A percentile compares a stretch with the other conserved stretches of the same genome.
phyloP scores from a whole-genome alignment of 257 asterid species.

The Solanum chmielewskii region DNA sequence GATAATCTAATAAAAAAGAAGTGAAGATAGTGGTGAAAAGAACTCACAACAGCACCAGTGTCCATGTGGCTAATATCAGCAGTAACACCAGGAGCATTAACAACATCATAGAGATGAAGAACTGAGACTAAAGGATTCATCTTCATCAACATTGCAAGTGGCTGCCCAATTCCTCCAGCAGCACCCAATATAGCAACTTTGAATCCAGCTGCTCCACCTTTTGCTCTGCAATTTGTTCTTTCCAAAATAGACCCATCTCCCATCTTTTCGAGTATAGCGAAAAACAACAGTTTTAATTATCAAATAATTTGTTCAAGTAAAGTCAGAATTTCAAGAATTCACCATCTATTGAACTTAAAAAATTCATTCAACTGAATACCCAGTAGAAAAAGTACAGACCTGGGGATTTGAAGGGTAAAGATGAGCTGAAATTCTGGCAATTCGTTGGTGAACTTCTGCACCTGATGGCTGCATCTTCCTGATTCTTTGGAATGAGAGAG shows the following conservation, averaged over 20 bases:
- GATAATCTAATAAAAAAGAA: background rate
- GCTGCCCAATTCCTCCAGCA: slow-evolving; percentile 96
- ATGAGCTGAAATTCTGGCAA: slow-evolving; percentile 82
- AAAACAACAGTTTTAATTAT: background rate
- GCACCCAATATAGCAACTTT: slow-evolving; percentile 93
- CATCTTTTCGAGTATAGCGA: slow-evolving; percentile 17
- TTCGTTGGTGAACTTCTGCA: slow-evolving; percentile 51
- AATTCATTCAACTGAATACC: background rate
- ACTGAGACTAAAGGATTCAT: slow-evolving; percentile 88
- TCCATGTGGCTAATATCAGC: slow-evolving; percentile 98
- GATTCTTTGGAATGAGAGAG: background rate
- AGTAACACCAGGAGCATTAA: slow-evolving; percentile 89
- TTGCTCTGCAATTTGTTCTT: slow-evolving; percentile 69
- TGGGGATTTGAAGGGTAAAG: slow-evolving; percentile 61
- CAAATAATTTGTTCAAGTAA: background rate
- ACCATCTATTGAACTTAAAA: background rate
- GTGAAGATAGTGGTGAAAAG: background rate
- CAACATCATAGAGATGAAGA: slow-evolving; percentile 93
- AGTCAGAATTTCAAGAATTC: background rate
- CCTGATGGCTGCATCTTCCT: slow-evolving; percentile 11
- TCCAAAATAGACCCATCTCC: slow-evolving; percentile 39
- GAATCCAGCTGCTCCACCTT: slow-evolving; percentile 93
- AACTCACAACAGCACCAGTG: slow-evolving; percentile 81
- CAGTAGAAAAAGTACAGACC: slow-evolving; percentile 14
- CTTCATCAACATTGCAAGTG: slow-evolving; percentile 86